Percentiles rank a stretch among this genome's conserved stretches.
Conservation (phyloP, 192 early-diverging fungal genomes). For the Coemansia sp. region DNA sequence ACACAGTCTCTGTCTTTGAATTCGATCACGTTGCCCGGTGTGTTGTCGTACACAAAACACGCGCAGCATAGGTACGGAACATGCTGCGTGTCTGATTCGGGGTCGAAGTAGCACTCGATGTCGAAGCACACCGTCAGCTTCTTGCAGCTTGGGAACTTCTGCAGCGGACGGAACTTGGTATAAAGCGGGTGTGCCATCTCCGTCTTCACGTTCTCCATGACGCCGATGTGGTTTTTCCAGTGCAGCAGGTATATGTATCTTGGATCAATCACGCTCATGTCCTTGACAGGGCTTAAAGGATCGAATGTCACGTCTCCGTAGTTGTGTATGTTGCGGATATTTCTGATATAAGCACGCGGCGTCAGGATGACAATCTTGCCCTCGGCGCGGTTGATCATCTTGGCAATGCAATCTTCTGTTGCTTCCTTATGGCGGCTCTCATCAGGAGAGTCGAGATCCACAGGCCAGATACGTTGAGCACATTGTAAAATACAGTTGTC, state of each 20-base stretch:
- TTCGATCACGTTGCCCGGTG: neutral
- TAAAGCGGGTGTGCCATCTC: neutral
- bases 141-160: neutral
- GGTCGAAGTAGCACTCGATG: conserved; percentile 4
- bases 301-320: neutral
- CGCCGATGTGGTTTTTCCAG: neutral
- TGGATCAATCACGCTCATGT: neutral
- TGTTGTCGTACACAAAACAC: neutral
- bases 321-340: neutral
- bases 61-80: neutral
- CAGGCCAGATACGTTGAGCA: neutral
- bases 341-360: neutral
- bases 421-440: neutral
- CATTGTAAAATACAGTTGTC: neutral
- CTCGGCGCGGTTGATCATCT: neutral
- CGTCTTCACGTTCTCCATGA: conserved; percentile 1
- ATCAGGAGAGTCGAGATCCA: conserved; percentile 4
- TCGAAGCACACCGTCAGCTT: conserved; percentile 2
- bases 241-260: neutral
- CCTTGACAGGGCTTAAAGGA: neutral
- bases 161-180: conserved; percentile 1
- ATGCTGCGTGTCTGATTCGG: neutral
- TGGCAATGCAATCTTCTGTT: neutral
- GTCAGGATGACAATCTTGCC: neutral
- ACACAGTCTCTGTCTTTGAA: neutral